phyloP scores from a whole-genome alignment of 306 rosid species.

The Herpetospermum pedunculosum region DNA sequence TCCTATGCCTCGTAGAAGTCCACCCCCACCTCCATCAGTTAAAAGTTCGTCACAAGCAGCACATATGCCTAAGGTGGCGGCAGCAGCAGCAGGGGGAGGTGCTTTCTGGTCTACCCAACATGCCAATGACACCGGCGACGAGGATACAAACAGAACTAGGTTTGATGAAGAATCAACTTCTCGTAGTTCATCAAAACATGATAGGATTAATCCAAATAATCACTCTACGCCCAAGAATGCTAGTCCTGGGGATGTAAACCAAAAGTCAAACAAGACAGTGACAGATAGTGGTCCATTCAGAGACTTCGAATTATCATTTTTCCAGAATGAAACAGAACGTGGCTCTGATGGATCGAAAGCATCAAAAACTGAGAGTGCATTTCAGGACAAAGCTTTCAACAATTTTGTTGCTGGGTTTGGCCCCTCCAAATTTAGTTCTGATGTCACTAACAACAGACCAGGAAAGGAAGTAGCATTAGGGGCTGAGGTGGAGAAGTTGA shows the following conservation, averaged over 20 bases:
- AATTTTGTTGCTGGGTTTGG: constrained; percentile 80
- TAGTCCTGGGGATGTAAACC: constrained; percentile 31
- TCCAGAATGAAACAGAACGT: constrained; percentile 28
- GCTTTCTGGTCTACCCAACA: constrained; percentile 90
- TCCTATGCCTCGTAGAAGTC: constrained; percentile 60
- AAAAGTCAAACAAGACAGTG: constrained; percentile 33
- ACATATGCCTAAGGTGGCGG: constrained; percentile 29
- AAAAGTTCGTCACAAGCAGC: constrained; percentile 49
- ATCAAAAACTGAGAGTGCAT: constrained; percentile 33
- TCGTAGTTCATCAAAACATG: constrained; percentile 33
- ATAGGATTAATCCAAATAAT: constrained; percentile 25
- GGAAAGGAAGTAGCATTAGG: constrained; percentile 60
- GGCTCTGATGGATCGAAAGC: constrained; percentile 24
- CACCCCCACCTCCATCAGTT: constrained; percentile 67
- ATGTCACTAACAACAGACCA: constrained; percentile 27
- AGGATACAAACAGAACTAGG: constrained; percentile 35
- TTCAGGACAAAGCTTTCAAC: constrained; percentile 54
- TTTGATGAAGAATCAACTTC: constrained; percentile 62
- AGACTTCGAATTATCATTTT: constrained; percentile 54
- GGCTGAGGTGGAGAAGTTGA: constrained; percentile 68
- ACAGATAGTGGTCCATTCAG: constrained; percentile 31
- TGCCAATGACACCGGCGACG: constrained; percentile 38
- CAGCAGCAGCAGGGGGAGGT: constrained; percentile 24
- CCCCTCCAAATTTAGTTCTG: constrained; percentile 36
- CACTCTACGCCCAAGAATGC: constrained; percentile 38